phyloP scores from a whole-genome alignment of 371 early-diverging fungal species.

The Apophysomyces ossiformis region DNA sequence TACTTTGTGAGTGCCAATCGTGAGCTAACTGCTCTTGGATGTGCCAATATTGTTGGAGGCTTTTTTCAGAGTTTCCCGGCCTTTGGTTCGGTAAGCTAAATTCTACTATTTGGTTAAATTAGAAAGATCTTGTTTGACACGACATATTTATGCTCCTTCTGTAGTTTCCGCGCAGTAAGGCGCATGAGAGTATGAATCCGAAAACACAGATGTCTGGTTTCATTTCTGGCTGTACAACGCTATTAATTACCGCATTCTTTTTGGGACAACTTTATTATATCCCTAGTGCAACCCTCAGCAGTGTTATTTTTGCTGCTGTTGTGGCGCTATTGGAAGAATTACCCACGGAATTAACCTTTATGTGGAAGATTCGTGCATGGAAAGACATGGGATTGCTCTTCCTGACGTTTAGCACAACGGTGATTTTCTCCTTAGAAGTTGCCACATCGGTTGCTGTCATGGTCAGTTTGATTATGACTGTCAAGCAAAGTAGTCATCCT shows the following conservation, averaged over 20 bases:
- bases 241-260: conserved; percentile 68
- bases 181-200: conserved; percentile 84
- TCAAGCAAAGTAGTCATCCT: conserved; percentile 83
- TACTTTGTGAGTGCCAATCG: conserved; percentile 89
- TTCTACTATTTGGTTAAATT: background rate
- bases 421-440: conserved; percentile 81
- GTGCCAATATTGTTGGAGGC: conserved; percentile 77
- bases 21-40: conserved; percentile 90
- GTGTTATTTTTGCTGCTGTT: conserved; percentile 84
- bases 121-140: background rate
- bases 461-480: conserved; percentile 82
- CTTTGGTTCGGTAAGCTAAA: conserved; percentile 73
- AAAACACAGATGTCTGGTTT: conserved; percentile 83
- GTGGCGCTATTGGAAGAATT: conserved; percentile 75
- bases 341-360: conserved; percentile 77
- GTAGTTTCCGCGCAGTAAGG: conserved; percentile 76
- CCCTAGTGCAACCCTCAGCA: conserved; percentile 79
- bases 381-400: conserved; percentile 75
- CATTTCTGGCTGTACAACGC: conserved; percentile 69
- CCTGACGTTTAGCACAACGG: conserved; percentile 77
- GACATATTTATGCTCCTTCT: background rate
- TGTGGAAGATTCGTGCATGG: conserved; percentile 81
- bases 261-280: conserved; percentile 81
- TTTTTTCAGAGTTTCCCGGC: conserved; percentile 81
- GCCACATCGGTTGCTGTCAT: conserved; percentile 86